A percentile compares a stretch with the other conserved stretches of the same genome.
These are phyloP conservation scores for Lasiosphaeria ovina DNA, from an alignment of 495 filamentous ascomycete genomes.

Conservation along the genomic window DNA sequence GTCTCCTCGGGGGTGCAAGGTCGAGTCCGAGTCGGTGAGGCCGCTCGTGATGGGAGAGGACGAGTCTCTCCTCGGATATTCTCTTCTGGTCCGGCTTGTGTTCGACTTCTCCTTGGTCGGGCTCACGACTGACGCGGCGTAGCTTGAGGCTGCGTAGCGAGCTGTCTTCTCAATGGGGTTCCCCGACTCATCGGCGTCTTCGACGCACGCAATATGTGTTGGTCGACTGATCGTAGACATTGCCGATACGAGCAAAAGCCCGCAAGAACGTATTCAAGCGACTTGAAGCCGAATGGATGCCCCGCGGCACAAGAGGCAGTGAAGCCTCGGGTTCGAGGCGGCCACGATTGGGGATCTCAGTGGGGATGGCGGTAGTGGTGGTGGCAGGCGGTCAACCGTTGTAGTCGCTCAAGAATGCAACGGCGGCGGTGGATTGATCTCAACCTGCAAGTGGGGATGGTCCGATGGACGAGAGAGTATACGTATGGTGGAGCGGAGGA, in stretches of 20 bases:
- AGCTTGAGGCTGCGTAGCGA: slow-evolving; percentile 35
- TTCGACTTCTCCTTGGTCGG: slow-evolving; percentile 46
- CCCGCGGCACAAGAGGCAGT: slow-evolving; percentile 26
- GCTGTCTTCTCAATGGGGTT: slow-evolving; percentile 38
- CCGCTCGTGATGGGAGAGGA: slow-evolving; percentile 30
- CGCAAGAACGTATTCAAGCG: slow-evolving; percentile 15
- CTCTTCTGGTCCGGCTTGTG: slow-evolving; percentile 41
- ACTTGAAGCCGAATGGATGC: slow-evolving; percentile 7
- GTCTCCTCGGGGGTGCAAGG: slow-evolving; percentile 32
- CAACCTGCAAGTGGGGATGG: slow-evolving; percentile 11
- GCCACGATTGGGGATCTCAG: slow-evolving; percentile 21
- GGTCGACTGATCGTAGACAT: slow-evolving; percentile 29
- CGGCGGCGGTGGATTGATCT: slow-evolving; percentile 2
- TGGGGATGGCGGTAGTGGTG: slow-evolving; percentile 2
- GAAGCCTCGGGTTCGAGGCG: slow-evolving; percentile 30
- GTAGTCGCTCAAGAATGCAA: slow-evolving; percentile 6
- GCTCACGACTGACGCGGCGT: slow-evolving; percentile 35
- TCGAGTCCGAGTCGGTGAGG: slow-evolving; percentile 46
- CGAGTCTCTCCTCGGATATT: slow-evolving; percentile 33
- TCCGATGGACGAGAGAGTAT: slow-evolving; percentile 5
- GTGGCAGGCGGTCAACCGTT: slow-evolving; percentile 4
- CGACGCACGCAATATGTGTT: slow-evolving; percentile 41
- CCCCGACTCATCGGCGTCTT: slow-evolving; percentile 49
- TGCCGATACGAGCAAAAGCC: slow-evolving; percentile 26
- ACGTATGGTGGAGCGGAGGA: not conserved